These are phyloP conservation scores for Penicillium sp. DNA, from an alignment of 2,329 filamentous ascomycete genomes.

Conservation along the genomic window DNA sequence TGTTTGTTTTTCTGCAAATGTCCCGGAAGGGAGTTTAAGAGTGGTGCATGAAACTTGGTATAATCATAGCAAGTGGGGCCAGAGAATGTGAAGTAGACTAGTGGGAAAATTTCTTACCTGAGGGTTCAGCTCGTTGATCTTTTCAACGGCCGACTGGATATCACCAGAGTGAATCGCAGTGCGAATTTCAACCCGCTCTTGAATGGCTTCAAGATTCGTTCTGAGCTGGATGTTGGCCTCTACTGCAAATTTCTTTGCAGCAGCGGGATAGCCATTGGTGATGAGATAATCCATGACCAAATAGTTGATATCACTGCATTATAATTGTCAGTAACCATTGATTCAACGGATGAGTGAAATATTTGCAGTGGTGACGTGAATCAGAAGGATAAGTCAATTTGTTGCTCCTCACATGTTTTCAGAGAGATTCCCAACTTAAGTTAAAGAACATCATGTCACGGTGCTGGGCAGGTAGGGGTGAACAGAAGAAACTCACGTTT, in stretches of 20 bases:
- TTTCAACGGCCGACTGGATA: slow-evolving; percentile 74
- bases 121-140: slow-evolving; percentile 80
- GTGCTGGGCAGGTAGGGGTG: slow-evolving; percentile 2
- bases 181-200: slow-evolving; percentile 70
- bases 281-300: slow-evolving; percentile 95
- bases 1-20: slow-evolving; percentile 70
- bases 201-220: slow-evolving; percentile 63
- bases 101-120: slow-evolving; percentile 59
- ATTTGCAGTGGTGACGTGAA: slow-evolving; percentile 19
- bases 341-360: not conserved
- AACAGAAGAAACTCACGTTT: slow-evolving; percentile 60
- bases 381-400: slow-evolving; percentile 68
- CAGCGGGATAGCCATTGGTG: slow-evolving; percentile 85
- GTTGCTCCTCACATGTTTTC: slow-evolving; percentile 86
- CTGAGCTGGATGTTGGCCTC: slow-evolving; percentile 79
- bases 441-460: slow-evolving; percentile 64
- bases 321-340: slow-evolving; percentile 24
- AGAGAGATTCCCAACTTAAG: slow-evolving; percentile 99
- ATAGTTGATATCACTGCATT: slow-evolving; percentile 76
- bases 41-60: slow-evolving; percentile 98
- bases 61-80: slow-evolving; percentile 69
- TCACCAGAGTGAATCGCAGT: slow-evolving; percentile 76
- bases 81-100: slow-evolving; percentile 9
- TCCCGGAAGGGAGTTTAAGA: slow-evolving; percentile 74
- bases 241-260: slow-evolving; percentile 83